Base-by-base conservation (phyloP, 352 stramenopile genomes). In the Phytophthora syringae region DNA sequence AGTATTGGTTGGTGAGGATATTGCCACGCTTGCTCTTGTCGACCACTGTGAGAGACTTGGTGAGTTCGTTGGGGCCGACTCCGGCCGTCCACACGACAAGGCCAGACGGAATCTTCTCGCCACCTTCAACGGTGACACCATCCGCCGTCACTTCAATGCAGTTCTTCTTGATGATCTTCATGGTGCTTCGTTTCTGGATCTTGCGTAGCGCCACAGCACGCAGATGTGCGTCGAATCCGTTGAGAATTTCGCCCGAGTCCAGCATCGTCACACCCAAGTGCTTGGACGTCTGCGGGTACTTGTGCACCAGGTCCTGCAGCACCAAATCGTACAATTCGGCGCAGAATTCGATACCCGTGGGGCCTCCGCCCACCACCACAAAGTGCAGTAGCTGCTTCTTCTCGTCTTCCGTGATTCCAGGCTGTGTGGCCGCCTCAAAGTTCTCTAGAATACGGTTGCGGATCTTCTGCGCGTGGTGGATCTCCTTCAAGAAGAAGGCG, bases 401-500 rank as follows among this genome's bases (percentile, higher is more conserved):
- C 76, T 98, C 93, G n/a, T 86, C 83, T 2, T 84, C 67, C 2
- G 81, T 84, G 5, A 97, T 65, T 9, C 79, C 92, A 12, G 94
- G 92, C 54, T 97, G 90, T 11, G 93, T 92, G 1, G 97, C 96
- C 16, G 90, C 74, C 76, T 99, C 97, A 69, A 99, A 99, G 73
- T 96, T 98, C 58, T 88, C 80, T 7, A 94, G 69, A 48, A 95
- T 93, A 43, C 75, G 73, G 39, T 88, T 88, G 34, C 87, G 85
- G 34, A 95, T 93, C 51, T 69, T 85, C 32, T 97, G 81, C 5
- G 97, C 96, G 78, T 99, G 95, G 58, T 97, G 80, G 9, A 99
- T 77, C 70, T 99, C 92, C 75, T 99, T 99, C 3, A 99, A 76
- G 76, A 99, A 99, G 68, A 98, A 98, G 7, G 98, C 93, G 52